Conservation (phyloP, 768 basidiomycete genomes). For the Hydnomerulius pinastri region DNA sequence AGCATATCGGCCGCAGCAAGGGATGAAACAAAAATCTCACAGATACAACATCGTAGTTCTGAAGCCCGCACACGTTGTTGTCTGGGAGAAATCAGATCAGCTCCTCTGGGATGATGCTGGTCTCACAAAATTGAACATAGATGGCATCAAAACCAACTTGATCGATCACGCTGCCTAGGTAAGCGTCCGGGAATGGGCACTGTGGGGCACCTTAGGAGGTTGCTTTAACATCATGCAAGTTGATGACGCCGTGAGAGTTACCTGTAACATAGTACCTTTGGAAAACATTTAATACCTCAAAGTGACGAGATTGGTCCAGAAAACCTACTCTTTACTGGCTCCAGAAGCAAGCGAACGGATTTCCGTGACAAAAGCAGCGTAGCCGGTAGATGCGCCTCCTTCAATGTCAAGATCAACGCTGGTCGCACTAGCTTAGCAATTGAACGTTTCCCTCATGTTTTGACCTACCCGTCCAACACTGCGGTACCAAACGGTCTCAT, state of each 20-base stretch:
- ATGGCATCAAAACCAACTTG: constrained; percentile 67
- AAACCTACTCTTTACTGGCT: constrained; percentile 22
- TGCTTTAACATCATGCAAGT: not conserved
- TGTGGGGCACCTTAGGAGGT: constrained; percentile 28
- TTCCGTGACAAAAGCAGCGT: constrained; percentile 44
- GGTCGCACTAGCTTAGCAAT: not conserved
- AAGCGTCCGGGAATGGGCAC: constrained; percentile 71
- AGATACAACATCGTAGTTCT: constrained; percentile 53
- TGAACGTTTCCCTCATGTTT: not conserved
- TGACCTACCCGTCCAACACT: constrained; percentile 45
- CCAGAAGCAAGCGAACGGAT: constrained; percentile 27
- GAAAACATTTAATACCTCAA: constrained; percentile 1
- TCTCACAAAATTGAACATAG: constrained; percentile 65
- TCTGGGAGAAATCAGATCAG: constrained; percentile 25
- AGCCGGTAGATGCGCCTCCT: constrained; percentile 54
- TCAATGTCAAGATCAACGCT: constrained; percentile 78
- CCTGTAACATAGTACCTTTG: constrained; percentile 64
- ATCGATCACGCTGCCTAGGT: constrained; percentile 60
- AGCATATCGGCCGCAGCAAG: not conserved
- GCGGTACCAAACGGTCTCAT: constrained; percentile 48
- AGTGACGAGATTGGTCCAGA: not conserved
- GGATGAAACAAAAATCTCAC: constrained; percentile 40
- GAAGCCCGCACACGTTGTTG: constrained; percentile 45
- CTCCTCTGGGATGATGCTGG: not conserved
- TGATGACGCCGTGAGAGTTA: constrained; percentile 3